Percentiles rank a stretch among this genome's conserved stretches.
These are phyloP conservation scores for Tephrocybe sp. DNA, from an alignment of 768 basidiomycete species.

Conservation along the genomic window DNA sequence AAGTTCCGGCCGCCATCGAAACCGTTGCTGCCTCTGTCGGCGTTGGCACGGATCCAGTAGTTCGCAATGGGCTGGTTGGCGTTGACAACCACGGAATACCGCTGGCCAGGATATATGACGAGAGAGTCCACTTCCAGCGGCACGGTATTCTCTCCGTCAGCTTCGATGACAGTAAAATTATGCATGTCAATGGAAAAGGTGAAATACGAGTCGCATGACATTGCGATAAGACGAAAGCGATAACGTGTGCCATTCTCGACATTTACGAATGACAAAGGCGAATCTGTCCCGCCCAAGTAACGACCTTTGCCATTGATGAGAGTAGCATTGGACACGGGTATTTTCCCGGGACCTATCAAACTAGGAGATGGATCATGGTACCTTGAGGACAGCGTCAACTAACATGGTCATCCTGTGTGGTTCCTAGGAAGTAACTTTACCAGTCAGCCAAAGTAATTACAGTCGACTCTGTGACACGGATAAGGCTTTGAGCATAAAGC, in stretches of 20 bases:
- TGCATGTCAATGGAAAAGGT: neutral
- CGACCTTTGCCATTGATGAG: neutral
- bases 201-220: neutral
- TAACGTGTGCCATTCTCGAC: neutral
- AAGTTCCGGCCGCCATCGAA: conserved; percentile 15
- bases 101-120: conserved; percentile 31
- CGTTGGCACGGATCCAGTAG: conserved; percentile 29
- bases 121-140: conserved; percentile 26
- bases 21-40: conserved; percentile 1
- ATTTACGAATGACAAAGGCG: neutral
- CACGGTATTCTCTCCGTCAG: conserved; percentile 26
- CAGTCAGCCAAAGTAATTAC: conserved; percentile 39
- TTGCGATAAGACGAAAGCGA: neutral
- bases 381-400: too few relatives aligned
- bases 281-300: neutral
- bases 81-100: conserved; percentile 37
- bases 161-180: conserved; percentile 30
- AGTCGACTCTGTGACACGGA: conserved; percentile 30
- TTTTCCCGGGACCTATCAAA: too few relatives aligned
- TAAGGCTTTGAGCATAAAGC: neutral
- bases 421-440: conserved; percentile 15
- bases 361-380: too few relatives aligned
- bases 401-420: too few relatives aligned
- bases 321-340: neutral
- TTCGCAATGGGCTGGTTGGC: conserved; percentile 28